Evolutionary conservation across 2,329 filamentous ascomycete species (phyloP).

Genomic region (Aspergillus intermedius): DNA sequence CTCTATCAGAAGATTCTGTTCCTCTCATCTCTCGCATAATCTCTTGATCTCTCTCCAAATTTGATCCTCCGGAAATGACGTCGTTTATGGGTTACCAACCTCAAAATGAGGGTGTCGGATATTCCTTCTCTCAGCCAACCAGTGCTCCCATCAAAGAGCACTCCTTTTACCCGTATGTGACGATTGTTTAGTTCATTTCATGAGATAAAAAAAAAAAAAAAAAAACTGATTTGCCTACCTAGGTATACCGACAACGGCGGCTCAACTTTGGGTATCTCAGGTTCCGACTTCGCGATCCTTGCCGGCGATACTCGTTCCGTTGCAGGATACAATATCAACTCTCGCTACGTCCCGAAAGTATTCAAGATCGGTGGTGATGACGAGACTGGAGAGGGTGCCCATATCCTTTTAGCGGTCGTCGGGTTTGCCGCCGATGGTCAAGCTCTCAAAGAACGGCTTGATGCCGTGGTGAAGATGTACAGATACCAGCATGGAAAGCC

Average conservation of each 20-base stretch:
- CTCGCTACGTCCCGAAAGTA: constrained; percentile 87
- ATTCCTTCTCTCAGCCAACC: constrained; percentile 52
- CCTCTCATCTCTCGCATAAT: neutral
- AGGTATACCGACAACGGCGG: constrained; percentile 95
- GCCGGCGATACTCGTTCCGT: constrained; percentile 95
- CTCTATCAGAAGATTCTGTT: constrained; percentile 8
- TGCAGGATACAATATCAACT: constrained; percentile 98
- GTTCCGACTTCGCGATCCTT: constrained; percentile 90
- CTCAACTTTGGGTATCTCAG: constrained; percentile 89
- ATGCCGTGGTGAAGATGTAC: constrained; percentile 97
- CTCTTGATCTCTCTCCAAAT: neutral
- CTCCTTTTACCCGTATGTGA: constrained; percentile 80
- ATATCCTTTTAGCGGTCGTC: constrained; percentile 85
- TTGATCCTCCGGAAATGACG: constrained; percentile 41
- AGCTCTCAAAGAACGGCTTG: constrained; percentile 86
- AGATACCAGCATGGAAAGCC: constrained; percentile 95
- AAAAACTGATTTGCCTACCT: constrained; percentile 10
- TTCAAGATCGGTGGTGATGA: constrained; percentile 94
- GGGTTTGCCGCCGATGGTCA: constrained; percentile 94
- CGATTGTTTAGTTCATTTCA: neutral
- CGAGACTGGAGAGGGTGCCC: constrained; percentile 74
- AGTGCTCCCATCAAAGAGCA: constrained; percentile 54
- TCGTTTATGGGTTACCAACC: constrained; percentile 46
- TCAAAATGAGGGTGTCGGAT: constrained; percentile 50
- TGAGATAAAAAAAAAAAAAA: neutral